Evolutionary conservation across 331 rosid species (phyloP).

Genomic region (Malus hybrid): DNA sequence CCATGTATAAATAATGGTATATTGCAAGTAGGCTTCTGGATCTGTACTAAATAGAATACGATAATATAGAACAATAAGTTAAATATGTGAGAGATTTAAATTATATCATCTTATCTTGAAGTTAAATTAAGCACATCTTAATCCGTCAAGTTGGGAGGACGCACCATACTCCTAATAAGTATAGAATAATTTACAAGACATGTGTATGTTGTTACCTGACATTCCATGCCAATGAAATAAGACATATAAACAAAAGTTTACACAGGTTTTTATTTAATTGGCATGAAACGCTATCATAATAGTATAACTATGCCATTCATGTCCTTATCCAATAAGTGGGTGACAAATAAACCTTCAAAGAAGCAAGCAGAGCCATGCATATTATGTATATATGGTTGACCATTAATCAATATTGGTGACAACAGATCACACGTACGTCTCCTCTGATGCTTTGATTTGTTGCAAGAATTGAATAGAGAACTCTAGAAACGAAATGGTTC

Average conservation of each 20-base stretch:
- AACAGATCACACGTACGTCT: not conserved
- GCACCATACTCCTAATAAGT: not conserved
- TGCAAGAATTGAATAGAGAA: not conserved
- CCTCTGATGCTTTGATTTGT: not conserved
- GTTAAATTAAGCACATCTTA: not conserved
- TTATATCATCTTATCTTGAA: too few relatives aligned
- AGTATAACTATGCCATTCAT: too few relatives aligned
- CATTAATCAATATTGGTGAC: not conserved
- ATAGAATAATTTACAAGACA: too few relatives aligned
- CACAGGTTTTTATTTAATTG: too few relatives aligned
- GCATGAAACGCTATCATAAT: accelerated
- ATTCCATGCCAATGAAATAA: too few relatives aligned
- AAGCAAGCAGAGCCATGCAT: not conserved
- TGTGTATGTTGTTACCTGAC: accelerated
- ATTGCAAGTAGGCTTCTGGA: not conserved
- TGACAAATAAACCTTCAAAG: not conserved
- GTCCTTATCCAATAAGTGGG: not conserved
- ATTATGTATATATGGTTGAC: not conserved
- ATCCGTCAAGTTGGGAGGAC: not conserved
- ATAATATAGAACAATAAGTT: too few relatives aligned
- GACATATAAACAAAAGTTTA: too few relatives aligned
- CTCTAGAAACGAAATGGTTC: not conserved
- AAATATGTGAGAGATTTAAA: not conserved
- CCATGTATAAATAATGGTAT: not conserved
- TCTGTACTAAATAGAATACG: too few relatives aligned